These are phyloP conservation scores for Corchorus olitorius DNA, from an alignment of 345 rosid species.

Conservation along the genomic window DNA sequence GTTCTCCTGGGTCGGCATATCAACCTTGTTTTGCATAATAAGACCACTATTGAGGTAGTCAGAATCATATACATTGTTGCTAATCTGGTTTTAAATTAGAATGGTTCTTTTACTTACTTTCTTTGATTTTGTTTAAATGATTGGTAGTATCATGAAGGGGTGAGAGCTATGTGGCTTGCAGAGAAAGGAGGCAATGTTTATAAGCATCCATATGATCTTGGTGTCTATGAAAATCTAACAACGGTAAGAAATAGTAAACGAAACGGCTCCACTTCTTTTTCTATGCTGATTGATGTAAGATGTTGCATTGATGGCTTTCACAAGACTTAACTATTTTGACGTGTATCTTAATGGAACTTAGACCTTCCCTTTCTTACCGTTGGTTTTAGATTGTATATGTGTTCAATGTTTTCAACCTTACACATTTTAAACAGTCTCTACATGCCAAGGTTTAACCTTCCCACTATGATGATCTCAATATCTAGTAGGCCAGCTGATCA, in stretches of 20 bases:
- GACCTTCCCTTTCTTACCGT: not conserved
- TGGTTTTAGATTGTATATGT: not conserved
- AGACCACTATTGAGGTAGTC: constrained; percentile 87
- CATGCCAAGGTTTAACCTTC: not conserved
- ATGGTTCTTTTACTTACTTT: constrained; percentile 1
- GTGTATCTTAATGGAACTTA: not conserved
- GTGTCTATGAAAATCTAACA: constrained; percentile 68
- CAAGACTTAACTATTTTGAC: not conserved
- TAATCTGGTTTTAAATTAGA: not conserved
- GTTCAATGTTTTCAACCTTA: not conserved
- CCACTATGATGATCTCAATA: constrained; percentile 4
- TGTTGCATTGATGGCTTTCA: not conserved
- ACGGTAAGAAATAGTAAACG: constrained; percentile 41
- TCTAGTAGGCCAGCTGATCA: not conserved
- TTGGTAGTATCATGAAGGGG: constrained; percentile 89
- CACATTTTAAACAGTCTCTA: not conserved
- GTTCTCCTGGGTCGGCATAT: constrained; percentile 90
- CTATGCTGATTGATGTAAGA: constrained; percentile 3
- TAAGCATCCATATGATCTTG: constrained; percentile 86
- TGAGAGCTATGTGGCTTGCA: constrained; percentile 93
- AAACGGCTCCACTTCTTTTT: constrained; percentile 10
- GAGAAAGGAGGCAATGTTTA: constrained; percentile 83
- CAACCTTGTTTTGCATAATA: constrained; percentile 79
- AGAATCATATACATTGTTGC: constrained; percentile 13
- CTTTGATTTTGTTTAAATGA: constrained; percentile 12